Evolutionary conservation across 345 rosid genomes (phyloP).

Genomic region (Euphorbia pulcherrima): DNA sequence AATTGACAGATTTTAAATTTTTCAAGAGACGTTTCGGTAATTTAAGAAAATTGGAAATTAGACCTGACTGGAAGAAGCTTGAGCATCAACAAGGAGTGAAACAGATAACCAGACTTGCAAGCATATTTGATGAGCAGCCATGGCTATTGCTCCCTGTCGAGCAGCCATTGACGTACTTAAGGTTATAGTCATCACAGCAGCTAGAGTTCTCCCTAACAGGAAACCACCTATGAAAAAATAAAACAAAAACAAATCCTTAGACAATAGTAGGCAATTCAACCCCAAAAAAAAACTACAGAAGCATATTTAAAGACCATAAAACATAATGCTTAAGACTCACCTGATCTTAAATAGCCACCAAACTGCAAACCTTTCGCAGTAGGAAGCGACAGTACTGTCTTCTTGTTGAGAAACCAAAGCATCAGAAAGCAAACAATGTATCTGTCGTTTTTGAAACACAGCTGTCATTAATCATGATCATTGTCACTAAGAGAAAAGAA

Average conservation of each 20-base stretch:
- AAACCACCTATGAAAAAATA: conserved; percentile 29
- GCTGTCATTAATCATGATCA: neutral
- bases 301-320: neutral
- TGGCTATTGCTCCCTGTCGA: conserved; percentile 35
- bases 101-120: conserved; percentile 40
- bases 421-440: conserved; percentile 33
- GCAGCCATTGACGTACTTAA: conserved; percentile 43
- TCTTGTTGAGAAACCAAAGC: conserved; percentile 36
- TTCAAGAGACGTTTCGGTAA: too few species aligned
- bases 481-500: neutral
- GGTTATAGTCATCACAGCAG: conserved; percentile 35
- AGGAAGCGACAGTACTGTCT: conserved; percentile 27
- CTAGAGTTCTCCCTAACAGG: conserved; percentile 40
- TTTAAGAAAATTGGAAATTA: neutral
- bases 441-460: conserved; percentile 21
- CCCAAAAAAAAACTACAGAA: neutral
- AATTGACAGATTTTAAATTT: too few species aligned
- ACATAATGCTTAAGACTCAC: conserved; percentile 17
- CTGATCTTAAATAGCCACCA: conserved; percentile 35
- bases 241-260: neutral
- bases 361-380: conserved; percentile 28
- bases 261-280: conserved; percentile 2
- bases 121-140: conserved; percentile 45
- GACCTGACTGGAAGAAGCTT: conserved; percentile 39
- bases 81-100: conserved; percentile 41